Base-by-base conservation (phyloP, 2,329 filamentous ascomycete genomes). In the Sordariomycetes sp. region DNA sequence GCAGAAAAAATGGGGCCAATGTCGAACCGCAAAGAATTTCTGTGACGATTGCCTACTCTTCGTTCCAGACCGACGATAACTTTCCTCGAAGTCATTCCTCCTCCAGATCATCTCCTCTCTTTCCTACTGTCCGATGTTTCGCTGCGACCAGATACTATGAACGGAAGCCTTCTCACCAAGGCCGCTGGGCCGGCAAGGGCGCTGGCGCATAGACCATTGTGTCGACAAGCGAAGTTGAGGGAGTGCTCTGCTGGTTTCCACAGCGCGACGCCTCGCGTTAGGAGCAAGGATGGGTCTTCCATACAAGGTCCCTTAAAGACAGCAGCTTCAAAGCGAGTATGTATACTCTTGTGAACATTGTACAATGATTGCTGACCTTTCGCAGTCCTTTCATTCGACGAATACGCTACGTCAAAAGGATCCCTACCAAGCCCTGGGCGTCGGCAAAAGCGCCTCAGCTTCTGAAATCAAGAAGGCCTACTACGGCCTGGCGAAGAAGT, bases 401-500 rank as follows among this genome's bases (percentile, higher is more conserved):
- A 59, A 58, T 29, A 47, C 56, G 6, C 52, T 65, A 16, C 68
- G 68, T 5, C 61, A 75, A 24, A 75, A 85, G 55, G 84, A 98
- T 50, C 92, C 92, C 2, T 98, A 98, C 59, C 75, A 78, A 44
- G 73, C 84, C 4, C 78, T 98, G 19, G 92, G 92, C 11, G 86
- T 98, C 20, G 68, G 68, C 49, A 94, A 90, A 57, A 72, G 62
- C 41, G 86, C 92, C n/a, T 79, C 85, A 2, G 66, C 86, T 4
- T 68, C 77, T 39, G 90, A 96, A 23, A 96, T 98, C 56, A 98
- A 98, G 58, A 96, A 95, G 59, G 88, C 92, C 4, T 98, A 98
- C 66, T 98, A 98, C 55, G 86, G 88, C 33, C 69, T 96, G 39
- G 92, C 92, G 15, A 98, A 98, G 62, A 98, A 96, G 54, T 98